Percentiles rank a stretch among this genome's conserved stretches.
Evolutionary conservation across 2,329 filamentous ascomycete genomes (phyloP).

Genomic region (Samsoniella hepiali): DNA sequence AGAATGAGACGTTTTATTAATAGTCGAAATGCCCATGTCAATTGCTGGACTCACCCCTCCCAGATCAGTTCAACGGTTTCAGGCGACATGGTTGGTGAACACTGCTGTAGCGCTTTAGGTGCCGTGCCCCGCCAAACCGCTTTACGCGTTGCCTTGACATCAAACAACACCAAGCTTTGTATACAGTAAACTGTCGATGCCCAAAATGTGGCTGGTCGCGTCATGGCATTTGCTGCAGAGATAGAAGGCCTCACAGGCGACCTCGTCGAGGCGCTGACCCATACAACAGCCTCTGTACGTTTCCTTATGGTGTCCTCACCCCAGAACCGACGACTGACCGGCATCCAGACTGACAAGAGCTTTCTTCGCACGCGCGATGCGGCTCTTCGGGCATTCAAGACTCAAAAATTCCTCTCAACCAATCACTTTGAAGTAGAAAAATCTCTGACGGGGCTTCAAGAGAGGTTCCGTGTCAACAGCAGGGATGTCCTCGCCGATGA

Average conservation of each 20-base stretch:
- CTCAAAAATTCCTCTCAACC: constrained; percentile 59
- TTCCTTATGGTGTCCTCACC: constrained; percentile 7
- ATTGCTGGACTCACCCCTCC: too few species aligned
- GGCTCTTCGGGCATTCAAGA: constrained; percentile 49
- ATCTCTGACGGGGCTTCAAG: constrained; percentile 69
- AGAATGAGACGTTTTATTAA: too few species aligned
- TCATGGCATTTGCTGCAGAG: constrained; percentile 69
- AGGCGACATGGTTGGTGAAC: not conserved
- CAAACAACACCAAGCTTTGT: not conserved
- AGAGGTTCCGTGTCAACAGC: constrained; percentile 79
- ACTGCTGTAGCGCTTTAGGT: not conserved
- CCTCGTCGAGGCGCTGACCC: constrained; percentile 61
- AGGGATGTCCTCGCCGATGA: constrained; percentile 77
- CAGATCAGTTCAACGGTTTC: not conserved
- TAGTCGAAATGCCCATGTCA: too few species aligned
- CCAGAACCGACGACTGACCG: constrained; percentile 15
- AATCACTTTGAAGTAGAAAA: constrained; percentile 72
- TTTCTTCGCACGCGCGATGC: constrained; percentile 48
- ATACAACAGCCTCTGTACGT: constrained; percentile 42
- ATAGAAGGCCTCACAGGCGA: constrained; percentile 65
- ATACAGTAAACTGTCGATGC: not conserved
- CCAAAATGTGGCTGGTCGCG: constrained; percentile 4
- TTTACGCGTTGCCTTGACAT: constrained; percentile 7
- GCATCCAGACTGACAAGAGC: constrained; percentile 29
- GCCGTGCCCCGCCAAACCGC: constrained; percentile 4